Base-by-base conservation (phyloP, 2,329 filamentous ascomycete genomes). In the Leptodontidium sp. region DNA sequence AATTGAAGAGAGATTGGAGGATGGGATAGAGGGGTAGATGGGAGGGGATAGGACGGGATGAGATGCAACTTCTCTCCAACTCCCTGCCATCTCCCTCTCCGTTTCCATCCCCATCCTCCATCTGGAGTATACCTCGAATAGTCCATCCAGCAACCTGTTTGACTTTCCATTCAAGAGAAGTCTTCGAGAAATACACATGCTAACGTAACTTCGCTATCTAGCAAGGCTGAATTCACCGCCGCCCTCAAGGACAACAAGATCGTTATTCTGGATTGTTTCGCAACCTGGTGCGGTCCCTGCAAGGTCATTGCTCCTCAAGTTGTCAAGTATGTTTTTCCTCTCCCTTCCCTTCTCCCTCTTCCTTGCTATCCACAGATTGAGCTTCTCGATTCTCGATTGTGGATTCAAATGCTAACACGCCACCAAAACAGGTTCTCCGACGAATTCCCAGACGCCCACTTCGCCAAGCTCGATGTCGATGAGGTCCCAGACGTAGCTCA, bases 211-310 rank as follows among this genome's bases (percentile, higher is more conserved):
- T 29, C 58, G 21, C 64, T 17, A 21, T 65, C 71, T 71, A 92
- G 89, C 73, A 87, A 85, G 78, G 77, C 82, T 29, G 87, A 89
- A 38, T 94, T 88, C 80, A 79, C 87, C 66, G 77, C 80, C 40
- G 86, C 86, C 67, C 75, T 91, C 69, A 79, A 83, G 66, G 77
- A 83, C 75, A 84, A 88, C 77, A 85, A 85, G 64, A 81, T 92
- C 72, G 87, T 97, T 75, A 83, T 98, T 70, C 84, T 98, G 77
- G 95, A 98, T 84, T 94, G 89, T 84, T 94, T 91, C 81, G 94
- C 94, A 67, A 89, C 85, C 71, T 98, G 94, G 94, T 98, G 95
- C 85, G 94, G 93, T 70, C 95, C 95, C 70, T 98, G 95, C 91
- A 97, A 94, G 86, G 87, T 90, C 76, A 96, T 98, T 77, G 88